These are phyloP conservation scores for Caulochytrium protostelioides DNA, from an alignment of 371 early-diverging fungal genomes.

Conservation along the genomic window DNA sequence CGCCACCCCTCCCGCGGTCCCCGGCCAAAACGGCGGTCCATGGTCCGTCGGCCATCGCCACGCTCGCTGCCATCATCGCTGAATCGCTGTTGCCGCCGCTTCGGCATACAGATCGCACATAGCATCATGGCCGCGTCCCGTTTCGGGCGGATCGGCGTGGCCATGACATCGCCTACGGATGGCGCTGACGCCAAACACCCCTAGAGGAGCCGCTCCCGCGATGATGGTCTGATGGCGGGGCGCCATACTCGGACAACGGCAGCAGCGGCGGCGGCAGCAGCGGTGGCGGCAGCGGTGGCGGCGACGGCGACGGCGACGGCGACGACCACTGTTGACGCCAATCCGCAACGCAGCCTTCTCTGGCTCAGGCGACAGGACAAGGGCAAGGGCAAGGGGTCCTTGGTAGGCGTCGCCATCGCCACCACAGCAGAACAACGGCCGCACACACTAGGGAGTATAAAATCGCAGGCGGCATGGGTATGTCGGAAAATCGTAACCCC, in stretches of 20 bases:
- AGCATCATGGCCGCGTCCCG: background rate
- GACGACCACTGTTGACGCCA: background rate
- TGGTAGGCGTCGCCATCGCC: constrained; percentile 13
- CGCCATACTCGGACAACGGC: background rate
- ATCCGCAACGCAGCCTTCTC: constrained; percentile 9
- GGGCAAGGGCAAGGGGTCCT: too few relatives aligned
- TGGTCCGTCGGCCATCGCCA: too few relatives aligned
- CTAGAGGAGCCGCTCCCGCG: background rate
- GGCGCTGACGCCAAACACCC: constrained; percentile 5
- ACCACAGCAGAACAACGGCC: constrained; percentile 4
- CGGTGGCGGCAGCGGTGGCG: background rate
- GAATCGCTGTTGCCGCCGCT: constrained; percentile 42
- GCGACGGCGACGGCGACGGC: constrained; percentile 3
- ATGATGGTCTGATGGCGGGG: too few relatives aligned
- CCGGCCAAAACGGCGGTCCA: too few relatives aligned
- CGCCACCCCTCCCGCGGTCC: too few relatives aligned
- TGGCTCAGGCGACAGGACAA: too few relatives aligned
- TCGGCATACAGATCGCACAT: constrained; percentile 30
- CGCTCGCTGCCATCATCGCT: background rate
- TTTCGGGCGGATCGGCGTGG: constrained; percentile 52
- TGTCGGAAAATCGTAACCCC: too few relatives aligned
- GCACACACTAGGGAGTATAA: too few relatives aligned
- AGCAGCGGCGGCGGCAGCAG: background rate
- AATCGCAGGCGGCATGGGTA: too few relatives aligned
- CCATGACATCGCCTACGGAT: constrained; percentile 46